Evolutionary conservation across 768 basidiomycete genomes (phyloP), one percentile per base, ranked within the genome.

Genomic region (Mycena chlorophos): DNA sequence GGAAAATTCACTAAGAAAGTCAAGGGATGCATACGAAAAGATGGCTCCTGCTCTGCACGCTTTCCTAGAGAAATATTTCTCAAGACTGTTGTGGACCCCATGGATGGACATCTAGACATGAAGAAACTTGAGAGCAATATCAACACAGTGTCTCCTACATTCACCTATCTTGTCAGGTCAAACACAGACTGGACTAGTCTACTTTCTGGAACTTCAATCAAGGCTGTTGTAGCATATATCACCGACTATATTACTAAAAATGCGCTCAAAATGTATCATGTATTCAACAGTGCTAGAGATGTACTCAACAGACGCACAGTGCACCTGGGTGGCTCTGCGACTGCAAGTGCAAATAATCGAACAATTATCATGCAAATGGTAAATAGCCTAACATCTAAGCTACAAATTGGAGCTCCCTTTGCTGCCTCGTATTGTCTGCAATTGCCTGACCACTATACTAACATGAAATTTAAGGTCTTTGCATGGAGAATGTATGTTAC

Each of bases 171-270:
- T 0, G 19, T 75, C 2, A 34, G 71, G 6, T 74, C 71, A 49
- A 78, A 78, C 49, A 71, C 73, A 4, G 75, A 78, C 64, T 67
- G 73, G 0, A 72, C 73, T 0, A 69, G 69, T 51, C 47, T 78
- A 1, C 47, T 70, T 17, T 76, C 73, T 19, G 76, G 76, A 0
- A 78, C 76, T 3, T 64, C 71, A 1, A 66, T 78, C 1, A 75
- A 76, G 48, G 67, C 73, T 16, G 65, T 75, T 2, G 54, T 76
- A 0, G 61, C 68, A 20, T 78, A 77, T 64, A 66, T 77, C 0
- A 67, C 76, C 4, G 75, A 80, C 30, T 80, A 80, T 60, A 67
- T 79, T 0, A 77, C 74, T 0, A 80, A 80, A 57, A 42, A 64
- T 0, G 39, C 61, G 2, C 55, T 80, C 12, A 79, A 77, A 42